Conservation (phyloP, 495 filamentous ascomycete genomes). For the Eremomyces bilateralis region DNA sequence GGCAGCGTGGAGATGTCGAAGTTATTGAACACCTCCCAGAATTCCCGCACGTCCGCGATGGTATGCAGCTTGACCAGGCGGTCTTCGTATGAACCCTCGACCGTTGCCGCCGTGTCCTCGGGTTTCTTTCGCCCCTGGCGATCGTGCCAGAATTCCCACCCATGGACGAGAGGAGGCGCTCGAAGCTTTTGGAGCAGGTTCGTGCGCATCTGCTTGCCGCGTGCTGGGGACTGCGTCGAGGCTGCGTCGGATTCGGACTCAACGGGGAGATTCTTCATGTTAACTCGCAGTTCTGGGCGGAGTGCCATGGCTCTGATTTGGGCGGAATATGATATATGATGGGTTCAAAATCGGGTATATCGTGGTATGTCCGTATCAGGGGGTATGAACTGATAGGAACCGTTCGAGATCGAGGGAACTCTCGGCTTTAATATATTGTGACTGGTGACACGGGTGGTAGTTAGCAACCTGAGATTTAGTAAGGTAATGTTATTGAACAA, state of each 20-base stretch:
- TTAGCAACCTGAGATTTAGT: no score
- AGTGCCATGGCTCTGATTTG: no score
- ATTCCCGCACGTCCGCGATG: conserved; percentile 55
- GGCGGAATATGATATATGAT: no score
- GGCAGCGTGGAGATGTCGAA: conserved; percentile 55
- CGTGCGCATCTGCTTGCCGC: conserved; percentile 17
- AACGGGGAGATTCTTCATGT: not conserved
- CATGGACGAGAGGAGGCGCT: conserved; percentile 27
- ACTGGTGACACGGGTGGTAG: no score
- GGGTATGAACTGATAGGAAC: no score
- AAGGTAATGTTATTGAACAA: no score
- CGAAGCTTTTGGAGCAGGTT: conserved; percentile 25
- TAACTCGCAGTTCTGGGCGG: no score
- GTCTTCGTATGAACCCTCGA: conserved; percentile 27
- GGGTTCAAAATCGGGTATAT: no score
- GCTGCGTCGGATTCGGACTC: conserved; percentile 5
- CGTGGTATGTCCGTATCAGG: no score
- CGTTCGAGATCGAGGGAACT: no score
- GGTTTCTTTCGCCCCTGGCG: conserved; percentile 19
- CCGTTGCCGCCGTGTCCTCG: conserved; percentile 5
- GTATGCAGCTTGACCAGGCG: conserved; percentile 44
- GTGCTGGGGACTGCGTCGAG: conserved; percentile 17
- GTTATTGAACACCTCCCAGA: conserved; percentile 83
- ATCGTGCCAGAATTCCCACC: conserved; percentile 39
- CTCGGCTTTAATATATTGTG: no score